phyloP scores from a whole-genome alignment of 768 basidiomycete genomes.

The Crassisporium funariophilum region DNA sequence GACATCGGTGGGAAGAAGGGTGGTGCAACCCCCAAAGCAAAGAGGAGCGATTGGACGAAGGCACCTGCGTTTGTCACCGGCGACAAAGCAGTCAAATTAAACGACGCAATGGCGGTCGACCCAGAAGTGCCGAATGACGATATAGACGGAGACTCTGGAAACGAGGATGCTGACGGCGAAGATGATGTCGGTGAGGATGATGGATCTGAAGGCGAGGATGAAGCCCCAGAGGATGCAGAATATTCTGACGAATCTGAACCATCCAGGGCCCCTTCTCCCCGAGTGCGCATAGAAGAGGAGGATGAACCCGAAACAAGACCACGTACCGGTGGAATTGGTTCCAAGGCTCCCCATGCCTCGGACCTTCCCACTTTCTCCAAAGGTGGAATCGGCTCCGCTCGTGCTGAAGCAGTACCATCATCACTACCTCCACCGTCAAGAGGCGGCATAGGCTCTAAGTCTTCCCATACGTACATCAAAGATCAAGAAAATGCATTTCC shows the following conservation, averaged over 20 bases:
- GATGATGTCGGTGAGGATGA: slow-evolving; percentile 38
- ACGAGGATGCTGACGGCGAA: slow-evolving; percentile 37
- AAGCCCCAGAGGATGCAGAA: slow-evolving; percentile 38
- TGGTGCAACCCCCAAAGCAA: slow-evolving; percentile 24
- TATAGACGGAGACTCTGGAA: slow-evolving; percentile 30
- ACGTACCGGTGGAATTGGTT: slow-evolving; percentile 41
- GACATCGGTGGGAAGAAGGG: slow-evolving; percentile 36
- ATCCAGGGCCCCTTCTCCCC: slow-evolving; percentile 58
- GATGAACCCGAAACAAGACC: slow-evolving; percentile 36
- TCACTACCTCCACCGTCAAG: slow-evolving; percentile 25
- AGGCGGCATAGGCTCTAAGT: slow-evolving; percentile 29
- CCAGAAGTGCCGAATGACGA: slow-evolving; percentile 33
- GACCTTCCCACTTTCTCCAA: slow-evolving; percentile 37
- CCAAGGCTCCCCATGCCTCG: slow-evolving; percentile 2
- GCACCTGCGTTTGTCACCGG: slow-evolving; percentile 75
- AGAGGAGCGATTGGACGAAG: slow-evolving; percentile 70
- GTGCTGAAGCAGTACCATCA: slow-evolving; percentile 1
- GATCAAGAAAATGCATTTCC: slow-evolving; percentile 13
- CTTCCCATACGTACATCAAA: slow-evolving; percentile 3
- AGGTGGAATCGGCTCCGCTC: slow-evolving; percentile 43
- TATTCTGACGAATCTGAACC: slow-evolving; percentile 50
- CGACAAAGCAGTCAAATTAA: slow-evolving; percentile 50
- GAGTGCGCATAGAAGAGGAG: slow-evolving; percentile 53
- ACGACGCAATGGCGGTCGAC: slow-evolving; percentile 40
- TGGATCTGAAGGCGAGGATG: slow-evolving; percentile 37